Conservation (phyloP, 805 yeast species). For the Maudiozyma bulderi region DNA sequence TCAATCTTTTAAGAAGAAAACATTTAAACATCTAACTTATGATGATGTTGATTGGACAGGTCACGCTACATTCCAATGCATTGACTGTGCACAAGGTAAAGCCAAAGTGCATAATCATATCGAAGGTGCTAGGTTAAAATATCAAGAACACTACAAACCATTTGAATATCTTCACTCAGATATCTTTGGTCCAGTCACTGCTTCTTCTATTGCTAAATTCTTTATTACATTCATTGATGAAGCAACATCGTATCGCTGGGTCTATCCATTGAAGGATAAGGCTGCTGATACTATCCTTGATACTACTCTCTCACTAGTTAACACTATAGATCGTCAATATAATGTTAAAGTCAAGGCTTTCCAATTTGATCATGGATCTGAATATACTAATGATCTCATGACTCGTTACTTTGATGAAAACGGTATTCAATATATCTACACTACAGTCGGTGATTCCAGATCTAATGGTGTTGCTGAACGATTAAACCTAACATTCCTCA, state of each 20-base stretch:
- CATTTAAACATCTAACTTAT: too few relatives aligned
- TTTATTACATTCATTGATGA: background rate
- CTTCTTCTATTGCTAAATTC: background rate
- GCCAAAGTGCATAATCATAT: constrained; percentile 49
- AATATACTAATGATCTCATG: background rate
- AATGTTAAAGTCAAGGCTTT: too few relatives aligned
- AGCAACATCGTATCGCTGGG: background rate
- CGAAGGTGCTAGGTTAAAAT: constrained; percentile 57
- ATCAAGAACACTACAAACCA: too few relatives aligned
- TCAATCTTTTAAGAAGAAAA: background rate
- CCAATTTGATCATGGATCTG: background rate
- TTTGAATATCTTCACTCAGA: too few relatives aligned
- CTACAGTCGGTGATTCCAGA: too few relatives aligned
- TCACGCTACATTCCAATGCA: constrained; percentile 53
- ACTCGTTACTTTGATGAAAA: background rate
- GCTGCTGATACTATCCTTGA: too few relatives aligned
- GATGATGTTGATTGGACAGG: constrained; percentile 14
- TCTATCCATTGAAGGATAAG: background rate
- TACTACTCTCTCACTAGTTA: too few relatives aligned
- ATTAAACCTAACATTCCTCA: background rate
- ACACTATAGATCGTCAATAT: too few relatives aligned
- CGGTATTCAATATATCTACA: background rate
- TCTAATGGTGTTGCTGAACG: background rate
- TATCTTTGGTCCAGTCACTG: background rate
- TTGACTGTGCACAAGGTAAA: constrained; percentile 57